Percentiles rank a stretch among this genome's conserved stretches.
phyloP scores from a whole-genome alignment of 495 filamentous ascomycete genomes.

The Daldinia decipiens region DNA sequence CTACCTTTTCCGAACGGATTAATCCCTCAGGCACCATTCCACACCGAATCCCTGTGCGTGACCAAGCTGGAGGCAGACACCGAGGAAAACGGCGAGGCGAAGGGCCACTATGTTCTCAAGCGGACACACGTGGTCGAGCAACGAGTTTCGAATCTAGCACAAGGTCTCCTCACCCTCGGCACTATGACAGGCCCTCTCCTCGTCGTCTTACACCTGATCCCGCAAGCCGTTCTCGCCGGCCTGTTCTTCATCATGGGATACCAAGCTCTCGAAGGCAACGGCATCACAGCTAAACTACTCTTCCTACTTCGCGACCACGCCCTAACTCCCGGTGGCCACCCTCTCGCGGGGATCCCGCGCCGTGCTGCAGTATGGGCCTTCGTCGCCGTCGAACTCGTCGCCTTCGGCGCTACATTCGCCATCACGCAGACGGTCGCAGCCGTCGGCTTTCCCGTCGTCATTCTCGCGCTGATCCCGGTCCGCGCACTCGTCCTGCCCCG shows the following conservation, averaged over 20 bases:
- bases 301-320: slow-evolving; percentile 75
- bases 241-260: slow-evolving; percentile 96
- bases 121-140: slow-evolving; percentile 88
- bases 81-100: slow-evolving; percentile 63
- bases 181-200: slow-evolving; percentile 91
- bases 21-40: slow-evolving; percentile 92
- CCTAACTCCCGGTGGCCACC: slow-evolving; percentile 72
- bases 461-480: slow-evolving; percentile 81
- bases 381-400: slow-evolving; percentile 77
- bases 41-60: slow-evolving; percentile 85
- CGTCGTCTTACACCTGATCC: slow-evolving; percentile 83
- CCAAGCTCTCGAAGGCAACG: slow-evolving; percentile 82
- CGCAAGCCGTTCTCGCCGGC: slow-evolving; percentile 86
- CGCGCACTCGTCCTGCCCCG: slow-evolving; percentile 77
- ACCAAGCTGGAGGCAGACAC: slow-evolving; percentile 69
- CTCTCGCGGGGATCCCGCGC: slow-evolving; percentile 69
- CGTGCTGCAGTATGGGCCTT: slow-evolving; percentile 77
- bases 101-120: slow-evolving; percentile 63
- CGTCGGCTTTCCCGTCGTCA: slow-evolving; percentile 92
- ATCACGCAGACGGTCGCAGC: slow-evolving; percentile 95
- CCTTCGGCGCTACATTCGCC: slow-evolving; percentile 89
- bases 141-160: slow-evolving; percentile 84
- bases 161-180: slow-evolving; percentile 83
- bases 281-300: slow-evolving; percentile 82
- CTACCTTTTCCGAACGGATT: slow-evolving; percentile 93